Conservation (phyloP, 345 rosid genomes). For the Lagerstroemia speciosa region DNA sequence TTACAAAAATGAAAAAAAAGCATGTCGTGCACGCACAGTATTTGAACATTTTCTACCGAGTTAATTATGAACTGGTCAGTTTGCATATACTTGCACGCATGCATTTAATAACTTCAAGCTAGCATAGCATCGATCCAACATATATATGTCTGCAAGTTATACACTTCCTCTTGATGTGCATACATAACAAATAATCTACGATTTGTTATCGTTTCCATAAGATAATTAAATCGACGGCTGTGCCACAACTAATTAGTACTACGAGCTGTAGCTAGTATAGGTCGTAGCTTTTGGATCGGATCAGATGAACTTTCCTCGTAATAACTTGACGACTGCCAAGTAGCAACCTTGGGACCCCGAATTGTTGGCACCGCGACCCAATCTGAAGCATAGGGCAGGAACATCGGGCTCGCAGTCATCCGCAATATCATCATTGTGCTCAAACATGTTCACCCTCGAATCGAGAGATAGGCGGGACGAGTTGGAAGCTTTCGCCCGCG, state of each 20-base stretch:
- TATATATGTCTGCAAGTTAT: no score
- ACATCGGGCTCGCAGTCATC: background rate
- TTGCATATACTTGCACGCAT: no score
- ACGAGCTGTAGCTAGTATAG: background rate
- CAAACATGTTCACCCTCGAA: background rate
- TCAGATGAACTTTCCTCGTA: background rate
- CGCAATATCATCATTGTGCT: background rate
- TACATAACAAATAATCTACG: no score
- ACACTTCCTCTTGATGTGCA: no score
- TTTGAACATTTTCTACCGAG: no score
- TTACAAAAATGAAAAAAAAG: no score
- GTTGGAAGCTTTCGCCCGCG: background rate
- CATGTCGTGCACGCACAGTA: no score
- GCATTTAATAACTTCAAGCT: no score
- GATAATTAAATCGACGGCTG: background rate
- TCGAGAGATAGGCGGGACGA: background rate
- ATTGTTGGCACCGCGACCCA: background rate
- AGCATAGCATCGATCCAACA: no score
- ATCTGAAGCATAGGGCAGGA: background rate
- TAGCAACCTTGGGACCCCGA: background rate
- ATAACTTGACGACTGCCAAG: background rate
- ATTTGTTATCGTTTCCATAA: no score
- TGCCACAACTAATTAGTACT: background rate
- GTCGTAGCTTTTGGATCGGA: background rate
- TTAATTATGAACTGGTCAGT: no score